Evolutionary conservation across 192 early-diverging fungal species (phyloP).

Genomic region (Dimargaris cristalligena): DNA sequence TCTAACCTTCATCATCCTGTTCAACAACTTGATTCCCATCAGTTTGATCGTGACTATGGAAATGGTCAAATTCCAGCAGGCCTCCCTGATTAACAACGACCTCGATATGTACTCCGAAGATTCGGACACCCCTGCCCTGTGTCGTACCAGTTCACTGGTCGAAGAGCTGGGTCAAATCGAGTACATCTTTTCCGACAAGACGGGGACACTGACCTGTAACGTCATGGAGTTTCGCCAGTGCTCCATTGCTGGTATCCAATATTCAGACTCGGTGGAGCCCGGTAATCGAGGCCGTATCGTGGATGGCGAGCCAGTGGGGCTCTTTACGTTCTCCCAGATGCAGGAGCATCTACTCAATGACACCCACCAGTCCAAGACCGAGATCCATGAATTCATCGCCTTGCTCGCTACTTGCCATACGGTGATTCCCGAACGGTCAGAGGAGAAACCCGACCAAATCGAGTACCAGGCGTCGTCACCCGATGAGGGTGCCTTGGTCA

Average conservation of each 20-base stretch:
- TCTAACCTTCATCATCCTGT: slow-evolving; percentile 93
- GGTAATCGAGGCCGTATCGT: slow-evolving; percentile 63
- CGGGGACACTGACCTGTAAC: slow-evolving; percentile 72
- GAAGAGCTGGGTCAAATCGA: slow-evolving; percentile 96
- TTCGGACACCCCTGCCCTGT: slow-evolving; percentile 82
- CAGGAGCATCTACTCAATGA: slow-evolving; percentile 32
- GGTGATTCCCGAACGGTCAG: slow-evolving; percentile 78
- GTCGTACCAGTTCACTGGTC: slow-evolving; percentile 79
- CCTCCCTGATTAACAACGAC: slow-evolving; percentile 76
- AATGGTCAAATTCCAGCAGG: slow-evolving; percentile 85
- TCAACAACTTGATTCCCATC: slow-evolving; percentile 98
- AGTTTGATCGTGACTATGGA: slow-evolving; percentile 98
- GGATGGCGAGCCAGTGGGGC: slow-evolving; percentile 48
- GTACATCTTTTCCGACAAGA: slow-evolving; percentile 97
- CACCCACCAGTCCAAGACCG: slow-evolving; percentile 34
- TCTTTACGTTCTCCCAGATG: slow-evolving; percentile 45
- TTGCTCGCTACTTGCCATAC: slow-evolving; percentile 91
- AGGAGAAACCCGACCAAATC: slow-evolving; percentile 47
- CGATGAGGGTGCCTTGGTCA: slow-evolving; percentile 87
- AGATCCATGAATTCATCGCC: slow-evolving; percentile 79
- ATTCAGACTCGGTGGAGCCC: slow-evolving; percentile 81
- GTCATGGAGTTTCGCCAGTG: slow-evolving; percentile 81
- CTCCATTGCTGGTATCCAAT: slow-evolving; percentile 80
- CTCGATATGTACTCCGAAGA: slow-evolving; percentile 92
- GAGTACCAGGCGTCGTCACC: slow-evolving; percentile 92